Percentiles rank a stretch among this genome's conserved stretches.
Conservation (phyloP, 345 rosid genomes). For the Salix koriyanagi region DNA sequence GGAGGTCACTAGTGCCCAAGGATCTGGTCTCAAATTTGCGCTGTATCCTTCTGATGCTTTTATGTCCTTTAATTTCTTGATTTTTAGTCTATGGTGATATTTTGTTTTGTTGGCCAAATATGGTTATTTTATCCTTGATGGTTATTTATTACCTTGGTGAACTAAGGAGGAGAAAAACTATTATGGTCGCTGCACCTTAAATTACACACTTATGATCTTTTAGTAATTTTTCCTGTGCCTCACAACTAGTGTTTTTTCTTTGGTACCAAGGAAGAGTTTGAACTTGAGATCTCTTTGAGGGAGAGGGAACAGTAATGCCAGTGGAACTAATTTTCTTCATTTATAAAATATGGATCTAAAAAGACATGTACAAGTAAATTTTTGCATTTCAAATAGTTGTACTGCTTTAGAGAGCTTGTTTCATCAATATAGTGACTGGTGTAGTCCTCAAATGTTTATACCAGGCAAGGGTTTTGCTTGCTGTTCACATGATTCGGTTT, state of each 20-base stretch:
- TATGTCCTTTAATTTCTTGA: neutral
- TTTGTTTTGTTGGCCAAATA: neutral
- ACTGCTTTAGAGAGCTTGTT: neutral
- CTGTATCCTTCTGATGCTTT: constrained; percentile 53
- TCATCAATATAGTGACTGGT: neutral
- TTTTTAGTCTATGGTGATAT: neutral
- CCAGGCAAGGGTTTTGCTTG: neutral
- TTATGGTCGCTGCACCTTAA: neutral
- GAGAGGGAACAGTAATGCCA: too few species aligned
- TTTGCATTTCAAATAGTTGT: neutral
- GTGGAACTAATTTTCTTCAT: neutral
- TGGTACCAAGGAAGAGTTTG: too few species aligned
- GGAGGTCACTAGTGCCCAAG: constrained; percentile 71
- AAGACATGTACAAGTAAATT: neutral
- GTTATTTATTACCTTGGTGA: neutral
- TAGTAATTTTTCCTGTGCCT: neutral
- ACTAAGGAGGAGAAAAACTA: neutral
- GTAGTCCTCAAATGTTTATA: neutral
- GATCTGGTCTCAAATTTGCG: constrained; percentile 86
- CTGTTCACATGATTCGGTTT: neutral
- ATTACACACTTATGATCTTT: neutral
- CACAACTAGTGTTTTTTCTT: neutral
- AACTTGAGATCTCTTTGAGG: too few species aligned
- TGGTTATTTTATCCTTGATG: neutral
- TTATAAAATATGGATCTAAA: neutral